Base-by-base conservation (phyloP, 495 filamentous ascomycete genomes). In the Penicillium steckii region DNA sequence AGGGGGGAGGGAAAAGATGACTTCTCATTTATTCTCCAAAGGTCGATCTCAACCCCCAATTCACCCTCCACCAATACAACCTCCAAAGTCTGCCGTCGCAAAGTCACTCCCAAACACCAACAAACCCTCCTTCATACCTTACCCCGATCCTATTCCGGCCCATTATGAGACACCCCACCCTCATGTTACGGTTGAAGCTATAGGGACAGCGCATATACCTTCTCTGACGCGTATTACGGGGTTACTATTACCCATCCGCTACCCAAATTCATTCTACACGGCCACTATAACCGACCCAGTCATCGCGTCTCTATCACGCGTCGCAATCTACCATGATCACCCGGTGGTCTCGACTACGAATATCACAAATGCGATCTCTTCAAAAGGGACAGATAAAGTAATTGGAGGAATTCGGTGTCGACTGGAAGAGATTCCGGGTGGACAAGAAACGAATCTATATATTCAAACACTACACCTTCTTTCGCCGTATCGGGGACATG, bases 391-490 rank as follows among this genome's bases (percentile, higher is more conserved):
- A 23, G 69, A 79, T 47, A 87, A 83, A 61, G 81, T 92, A 13
- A 79, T 96, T 33, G 93, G 89, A 18, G 90, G 88, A 8, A 86
- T 97, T 26, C 81, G 94, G 45, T 94, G 90, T 70, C 86, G 90
- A 1, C 73, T 92, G 9, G 88, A 95, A 58, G 51, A 58, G 24
- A 23, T 35, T 35, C 57, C 61, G 42, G 61, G 52, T 5, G 27
- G 27, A 30, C 48, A 54, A 46, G 65, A 65, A 9, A 76, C 76
- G 12, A 75, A 70, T 46, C 69, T 98, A 22, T 98, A 98, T 75
- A 89, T 98, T 57, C 88, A 91, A 62, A 96, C 92, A 1, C 78
- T 98, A 0, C 81, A 83, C 44, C 75, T 94, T 0, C 83, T 96
- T 9, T 86, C 91, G 0, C 90, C 94, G 0, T 95, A 94, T 70